Evolutionary conservation across 2,329 filamentous ascomycete genomes (phyloP).

Genomic region (Scedosporium minutisporum): DNA sequence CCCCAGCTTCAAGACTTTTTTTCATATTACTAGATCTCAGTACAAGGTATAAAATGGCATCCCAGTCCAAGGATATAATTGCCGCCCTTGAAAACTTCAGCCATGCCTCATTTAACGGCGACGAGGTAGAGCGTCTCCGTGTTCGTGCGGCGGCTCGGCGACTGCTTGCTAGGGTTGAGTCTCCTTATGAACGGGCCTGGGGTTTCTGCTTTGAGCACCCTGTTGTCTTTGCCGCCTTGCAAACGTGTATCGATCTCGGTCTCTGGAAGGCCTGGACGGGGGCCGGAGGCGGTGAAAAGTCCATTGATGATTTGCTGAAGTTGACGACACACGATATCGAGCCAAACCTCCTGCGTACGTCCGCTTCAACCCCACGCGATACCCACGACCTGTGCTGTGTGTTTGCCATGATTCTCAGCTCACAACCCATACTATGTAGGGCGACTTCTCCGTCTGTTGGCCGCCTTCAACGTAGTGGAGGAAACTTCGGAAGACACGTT

Average conservation of each 20-base stretch:
- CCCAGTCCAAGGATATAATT: not conserved
- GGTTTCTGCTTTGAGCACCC: conserved; percentile 20
- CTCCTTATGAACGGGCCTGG: conserved; percentile 22
- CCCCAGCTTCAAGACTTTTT: not conserved
- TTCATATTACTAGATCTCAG: not conserved
- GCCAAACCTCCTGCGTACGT: conserved; percentile 18
- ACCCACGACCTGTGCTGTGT: not conserved
- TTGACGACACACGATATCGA: conserved; percentile 16
- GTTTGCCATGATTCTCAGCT: not conserved
- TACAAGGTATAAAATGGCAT: not conserved
- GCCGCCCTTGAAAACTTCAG: not conserved
- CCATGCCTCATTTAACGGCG: not conserved
- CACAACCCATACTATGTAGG: conserved; percentile 10
- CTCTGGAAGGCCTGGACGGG: conserved; percentile 21
- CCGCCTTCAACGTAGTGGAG: conserved; percentile 20
- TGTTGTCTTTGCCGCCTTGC: conserved; percentile 18
- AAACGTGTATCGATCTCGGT: conserved; percentile 20
- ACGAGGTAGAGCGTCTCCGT: conserved; percentile 9
- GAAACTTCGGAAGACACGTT: conserved; percentile 19
- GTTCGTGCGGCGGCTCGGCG: conserved; percentile 16
- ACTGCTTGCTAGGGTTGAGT: conserved; percentile 19
- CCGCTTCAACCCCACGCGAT: conserved; percentile 1
- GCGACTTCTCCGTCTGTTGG: conserved; percentile 19
- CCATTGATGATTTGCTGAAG: conserved; percentile 17
- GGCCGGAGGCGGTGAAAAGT: conserved; percentile 18